Evolutionary conservation across 192 early-diverging fungal genomes (phyloP).

Genomic region (Mortierella claussenii): DNA sequence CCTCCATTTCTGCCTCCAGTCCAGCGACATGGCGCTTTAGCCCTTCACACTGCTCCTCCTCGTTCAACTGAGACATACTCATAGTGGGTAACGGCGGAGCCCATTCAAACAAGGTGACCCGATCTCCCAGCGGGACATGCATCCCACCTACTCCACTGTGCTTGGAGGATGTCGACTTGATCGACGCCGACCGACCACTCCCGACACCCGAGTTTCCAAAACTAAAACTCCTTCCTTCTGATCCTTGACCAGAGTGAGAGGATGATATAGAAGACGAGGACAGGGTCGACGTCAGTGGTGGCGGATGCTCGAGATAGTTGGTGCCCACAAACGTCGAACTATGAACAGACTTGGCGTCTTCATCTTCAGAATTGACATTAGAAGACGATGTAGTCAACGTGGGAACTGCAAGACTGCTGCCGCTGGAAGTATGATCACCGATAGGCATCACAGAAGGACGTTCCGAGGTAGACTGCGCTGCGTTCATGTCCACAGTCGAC

Average conservation of each 20-base stretch:
- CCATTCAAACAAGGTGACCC: constrained; percentile 60
- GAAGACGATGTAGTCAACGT: background rate
- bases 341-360: background rate
- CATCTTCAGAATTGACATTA: background rate
- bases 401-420: constrained; percentile 5
- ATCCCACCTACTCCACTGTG: constrained; percentile 8
- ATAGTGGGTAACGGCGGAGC: constrained; percentile 59
- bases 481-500: no score
- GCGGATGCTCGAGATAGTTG: constrained; percentile 18
- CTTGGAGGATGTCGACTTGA: constrained; percentile 35
- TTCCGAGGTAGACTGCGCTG: background rate
- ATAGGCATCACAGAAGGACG: no score
- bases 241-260: constrained; percentile 13
- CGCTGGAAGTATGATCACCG: constrained; percentile 2
- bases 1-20: constrained; percentile 74
- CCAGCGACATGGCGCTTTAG: constrained; percentile 73
- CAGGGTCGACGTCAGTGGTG: background rate
- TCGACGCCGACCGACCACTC: constrained; percentile 29
- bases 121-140: constrained; percentile 44
- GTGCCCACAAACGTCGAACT: background rate
- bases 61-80: constrained; percentile 14
- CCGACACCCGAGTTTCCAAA: constrained; percentile 28
- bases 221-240: constrained; percentile 19
- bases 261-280: background rate
- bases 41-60: constrained; percentile 65